Percentiles rank a stretch among this genome's conserved stretches.
Evolutionary conservation across 2,329 filamentous ascomycete species (phyloP).

Genomic region (Chalaropsis ovoidea): DNA sequence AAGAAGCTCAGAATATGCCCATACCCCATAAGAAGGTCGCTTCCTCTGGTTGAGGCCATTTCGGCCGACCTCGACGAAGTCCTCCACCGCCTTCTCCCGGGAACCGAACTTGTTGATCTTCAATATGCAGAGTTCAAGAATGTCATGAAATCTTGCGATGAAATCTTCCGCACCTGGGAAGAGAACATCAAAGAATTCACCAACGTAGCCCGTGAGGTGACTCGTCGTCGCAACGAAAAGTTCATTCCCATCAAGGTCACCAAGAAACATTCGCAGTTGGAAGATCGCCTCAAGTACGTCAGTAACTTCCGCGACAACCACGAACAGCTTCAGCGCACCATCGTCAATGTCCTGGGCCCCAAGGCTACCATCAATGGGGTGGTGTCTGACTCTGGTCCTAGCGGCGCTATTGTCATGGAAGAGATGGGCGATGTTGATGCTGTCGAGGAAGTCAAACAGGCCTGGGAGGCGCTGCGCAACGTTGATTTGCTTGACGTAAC

Average conservation of each 20-base stretch:
- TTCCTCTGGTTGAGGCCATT: conserved; percentile 93
- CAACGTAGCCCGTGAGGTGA: conserved; percentile 91
- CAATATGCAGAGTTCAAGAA: conserved; percentile 83
- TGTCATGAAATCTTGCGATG: conserved; percentile 72
- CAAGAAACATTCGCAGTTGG: conserved; percentile 76
- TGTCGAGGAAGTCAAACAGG: conserved; percentile 88
- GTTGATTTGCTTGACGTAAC: conserved; percentile 92
- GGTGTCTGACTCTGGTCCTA: conserved; percentile 34
- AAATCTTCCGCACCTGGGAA: conserved; percentile 88
- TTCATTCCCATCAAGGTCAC: conserved; percentile 97
- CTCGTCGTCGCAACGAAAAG: conserved; percentile 84
- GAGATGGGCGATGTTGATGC: conserved; percentile 97
- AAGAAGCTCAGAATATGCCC: conserved; percentile 95
- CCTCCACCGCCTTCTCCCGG: conserved; percentile 75
- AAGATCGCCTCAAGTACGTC: conserved; percentile 87
- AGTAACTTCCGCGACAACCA: conserved; percentile 92
- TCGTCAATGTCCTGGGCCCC: conserved; percentile 88
- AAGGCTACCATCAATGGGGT: conserved; percentile 45
- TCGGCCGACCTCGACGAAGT: conserved; percentile 83
- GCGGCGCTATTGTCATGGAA: conserved; percentile 65
- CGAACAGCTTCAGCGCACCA: conserved; percentile 92
- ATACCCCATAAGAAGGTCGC: conserved; percentile 82
- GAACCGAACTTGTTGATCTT: conserved; percentile 79
- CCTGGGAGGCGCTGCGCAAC: conserved; percentile 86
- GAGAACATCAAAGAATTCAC: conserved; percentile 96